Evolutionary conservation across 768 basidiomycete species (phyloP), one percentile per base, ranked within the genome.

Genomic region (Paxillus ammoniavirescens): DNA sequence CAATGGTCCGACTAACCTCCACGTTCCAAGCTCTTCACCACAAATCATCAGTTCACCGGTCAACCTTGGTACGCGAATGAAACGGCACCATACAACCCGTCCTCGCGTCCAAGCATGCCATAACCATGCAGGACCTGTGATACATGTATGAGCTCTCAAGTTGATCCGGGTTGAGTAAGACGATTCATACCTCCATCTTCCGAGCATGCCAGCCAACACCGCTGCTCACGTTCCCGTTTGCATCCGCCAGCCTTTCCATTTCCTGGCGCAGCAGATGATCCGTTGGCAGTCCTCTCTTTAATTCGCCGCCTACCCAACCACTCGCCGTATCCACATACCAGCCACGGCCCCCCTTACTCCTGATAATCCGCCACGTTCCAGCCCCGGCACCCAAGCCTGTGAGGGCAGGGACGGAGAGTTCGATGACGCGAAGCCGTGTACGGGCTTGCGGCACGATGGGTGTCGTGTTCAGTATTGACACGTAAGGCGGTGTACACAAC

Each of bases 181-280:
- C 23, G n/a, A 37, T n/a, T 73, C 86, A 52, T 62, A 92, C 91
- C 82, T 97, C 94, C 91, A 97, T 93, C 74, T 99, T 99, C 53
- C 95, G 75, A 18, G 91, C 86, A 72, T 97, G 93, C 94, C 95
- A 98, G 1, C 96, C 96, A 5, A 96, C 82, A 4, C 88, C 89
- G 62, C 88, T 91, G 66, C 80, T 88, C n/a, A 96, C 92, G 63
- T 91, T 91, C 8, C 93, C 92, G 58, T 91, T 90, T 5, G 89
- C 86, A 53, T 86, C 78, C 9, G 91, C 84, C 18, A 97, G 73
- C 49, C 80, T 77, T 58, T 83, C 81, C 66, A 96, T 75, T 65
- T 90, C 89, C 26, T 70, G 65, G 47, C 94, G 75, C 69, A 88
- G 81, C 2, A 86, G 83, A 68, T 96, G 88, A 4, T 74, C 75